Evolutionary conservation across 2,329 filamentous ascomycete genomes (phyloP), one percentile per base, ranked within the genome.

Genomic region (Colletotrichum lupini): DNA sequence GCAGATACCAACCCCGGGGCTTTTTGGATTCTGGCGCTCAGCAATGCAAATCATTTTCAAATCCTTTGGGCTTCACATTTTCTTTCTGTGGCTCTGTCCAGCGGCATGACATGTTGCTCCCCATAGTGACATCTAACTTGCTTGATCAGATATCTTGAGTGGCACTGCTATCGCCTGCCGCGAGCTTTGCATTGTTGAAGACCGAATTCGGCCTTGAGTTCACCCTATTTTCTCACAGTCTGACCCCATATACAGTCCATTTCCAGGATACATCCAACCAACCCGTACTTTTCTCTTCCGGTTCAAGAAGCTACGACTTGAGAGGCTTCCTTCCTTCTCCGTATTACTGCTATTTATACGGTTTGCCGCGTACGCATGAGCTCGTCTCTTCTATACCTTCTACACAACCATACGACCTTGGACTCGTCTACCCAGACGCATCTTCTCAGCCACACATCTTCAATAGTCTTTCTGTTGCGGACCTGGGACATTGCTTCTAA

Each of bases 1-100:
- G 61, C 56, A 71, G 71, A 71, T 73, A 73, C 67, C 67, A 66
- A 58, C 56, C 58, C 59, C 42, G 59, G 53, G 19, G 26, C 19
- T 49, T 59, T 66, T 62, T 62, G n/a, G 32, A 56, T 69, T 60
- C 55, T 64, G 66, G 59, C 66, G 66, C 59, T 46, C 55, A 65
- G 32, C 59, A 73, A 73, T 60, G 32, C 59, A 64, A 69, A 69
- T 56, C 58, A 32, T 68, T 28, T 71, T 71, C 19, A 30, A 19
- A n/a, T 9, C 19, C 19, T 7, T 24, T 42, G 5, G 19, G 22
- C n/a, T 53, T 37, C 12, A 32, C 37, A 16, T 16, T 8, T 22
- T 14, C 5, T 16, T 9, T 5, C 32, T 5, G 22, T 28, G 14
- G 35, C 19, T 5, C 7, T 3, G 5, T 6, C 24, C 3, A 24